These are phyloP conservation scores for Daldinia sp. DNA, from an alignment of 2,329 filamentous ascomycete species.

Conservation along the genomic window DNA sequence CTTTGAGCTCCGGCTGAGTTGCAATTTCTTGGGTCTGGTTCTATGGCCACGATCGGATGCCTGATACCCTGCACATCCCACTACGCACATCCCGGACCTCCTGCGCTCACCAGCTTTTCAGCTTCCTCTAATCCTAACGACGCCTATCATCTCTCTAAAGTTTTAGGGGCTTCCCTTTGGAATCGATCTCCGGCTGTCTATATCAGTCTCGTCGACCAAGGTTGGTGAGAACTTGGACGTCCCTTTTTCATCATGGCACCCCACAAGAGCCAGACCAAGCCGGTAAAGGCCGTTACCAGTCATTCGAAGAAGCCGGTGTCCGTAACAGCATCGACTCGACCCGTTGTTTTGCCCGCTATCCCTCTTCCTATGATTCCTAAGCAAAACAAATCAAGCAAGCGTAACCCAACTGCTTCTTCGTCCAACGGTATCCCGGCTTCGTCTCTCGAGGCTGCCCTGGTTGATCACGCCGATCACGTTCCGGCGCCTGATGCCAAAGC, in stretches of 20 bases:
- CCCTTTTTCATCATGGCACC: constrained; percentile 42
- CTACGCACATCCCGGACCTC: constrained; percentile 38
- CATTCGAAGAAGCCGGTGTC: constrained; percentile 40
- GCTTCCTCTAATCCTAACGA: constrained; percentile 11
- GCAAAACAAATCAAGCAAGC: constrained; percentile 36
- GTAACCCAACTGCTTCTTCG: constrained; percentile 21
- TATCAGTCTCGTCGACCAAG: constrained; percentile 8
- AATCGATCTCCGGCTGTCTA: constrained; percentile 6
- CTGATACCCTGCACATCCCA: constrained; percentile 29
- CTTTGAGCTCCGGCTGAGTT: constrained; percentile 43
- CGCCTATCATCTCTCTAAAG: constrained; percentile 1
- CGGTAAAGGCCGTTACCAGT: constrained; percentile 39
- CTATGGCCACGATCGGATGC: constrained; percentile 34
- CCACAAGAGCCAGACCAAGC: constrained; percentile 41
- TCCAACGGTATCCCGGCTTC: constrained; percentile 41
- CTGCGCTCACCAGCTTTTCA: constrained; percentile 31
- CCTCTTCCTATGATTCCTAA: constrained; percentile 45
- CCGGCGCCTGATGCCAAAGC: constrained; percentile 23
- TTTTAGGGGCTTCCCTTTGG: constrained; percentile 1
- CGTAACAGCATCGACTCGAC: constrained; percentile 33
- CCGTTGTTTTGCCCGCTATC: constrained; percentile 45
- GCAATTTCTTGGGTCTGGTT: constrained; percentile 40
- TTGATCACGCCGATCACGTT: constrained; percentile 39
- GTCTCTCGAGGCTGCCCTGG: constrained; percentile 47
- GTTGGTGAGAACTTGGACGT: constrained; percentile 7